These are phyloP conservation scores for Solanum sitiens DNA, from an alignment of 257 asterid genomes.

Conservation along the genomic window DNA sequence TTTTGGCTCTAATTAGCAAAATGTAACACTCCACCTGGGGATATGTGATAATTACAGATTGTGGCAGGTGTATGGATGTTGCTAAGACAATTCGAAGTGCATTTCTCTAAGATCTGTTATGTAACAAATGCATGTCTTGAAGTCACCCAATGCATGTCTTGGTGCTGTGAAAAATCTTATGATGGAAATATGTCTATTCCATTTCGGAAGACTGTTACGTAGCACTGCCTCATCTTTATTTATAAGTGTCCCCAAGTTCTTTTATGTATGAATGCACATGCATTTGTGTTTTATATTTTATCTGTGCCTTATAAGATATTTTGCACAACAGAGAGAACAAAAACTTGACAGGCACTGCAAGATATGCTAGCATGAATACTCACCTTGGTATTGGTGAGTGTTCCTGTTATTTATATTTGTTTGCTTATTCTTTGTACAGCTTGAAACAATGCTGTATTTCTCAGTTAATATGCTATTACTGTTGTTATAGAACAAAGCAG, in stretches of 20 bases:
- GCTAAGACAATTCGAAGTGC: neutral
- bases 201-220: neutral
- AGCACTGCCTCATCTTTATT: neutral
- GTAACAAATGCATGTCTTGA: neutral
- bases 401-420: neutral
- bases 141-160: neutral
- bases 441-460: neutral
- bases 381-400: constrained; percentile 91
- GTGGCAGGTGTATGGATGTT: neutral
- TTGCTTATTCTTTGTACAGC: neutral
- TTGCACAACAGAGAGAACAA: constrained; percentile 71
- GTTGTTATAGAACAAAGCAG: constrained; percentile 75
- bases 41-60: neutral
- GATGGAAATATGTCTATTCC: neutral
- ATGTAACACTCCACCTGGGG: neutral
- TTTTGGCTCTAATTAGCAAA: neutral
- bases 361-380: constrained; percentile 97
- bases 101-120: neutral
- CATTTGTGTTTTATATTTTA: neutral
- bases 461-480: neutral
- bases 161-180: neutral
- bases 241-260: neutral
- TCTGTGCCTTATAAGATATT: neutral
- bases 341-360: constrained; percentile 96
- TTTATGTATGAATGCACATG: neutral